These are phyloP conservation scores for Coemansia sp. DNA, from an alignment of 192 early-diverging fungal genomes.

Conservation along the genomic window DNA sequence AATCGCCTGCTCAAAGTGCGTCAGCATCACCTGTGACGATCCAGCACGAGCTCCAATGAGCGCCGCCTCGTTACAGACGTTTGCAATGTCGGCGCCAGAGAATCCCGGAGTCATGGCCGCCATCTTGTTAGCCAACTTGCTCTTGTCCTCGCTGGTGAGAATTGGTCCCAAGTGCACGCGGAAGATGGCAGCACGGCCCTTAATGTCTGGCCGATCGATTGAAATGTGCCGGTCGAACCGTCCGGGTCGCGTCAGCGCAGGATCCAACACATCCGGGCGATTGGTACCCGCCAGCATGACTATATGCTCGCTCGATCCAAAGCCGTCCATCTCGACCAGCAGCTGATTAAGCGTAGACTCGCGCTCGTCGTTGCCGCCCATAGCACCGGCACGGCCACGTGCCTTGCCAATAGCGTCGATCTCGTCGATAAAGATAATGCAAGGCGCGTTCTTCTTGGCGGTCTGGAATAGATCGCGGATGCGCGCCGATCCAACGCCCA, in stretches of 20 bases:
- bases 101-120: constrained; percentile 98
- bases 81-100: constrained; percentile 96
- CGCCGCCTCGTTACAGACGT: constrained; percentile 99
- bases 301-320: constrained; percentile 64
- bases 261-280: constrained; percentile 94
- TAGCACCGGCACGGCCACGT: constrained; percentile 78
- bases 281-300: constrained; percentile 99
- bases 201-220: constrained; percentile 96
- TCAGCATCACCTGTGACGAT: constrained; percentile 75
- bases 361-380: constrained; percentile 97
- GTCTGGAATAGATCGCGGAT: constrained; percentile 96
- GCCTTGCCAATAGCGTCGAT: constrained; percentile 99
- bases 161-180: constrained; percentile 94
- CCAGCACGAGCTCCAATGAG: constrained; percentile 90
- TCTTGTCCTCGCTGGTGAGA: constrained; percentile 81
- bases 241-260: constrained; percentile 94
- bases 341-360: constrained; percentile 97
- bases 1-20: constrained; percentile 96
- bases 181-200: constrained; percentile 95
- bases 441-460: constrained; percentile 96
- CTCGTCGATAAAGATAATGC: constrained; percentile 99
- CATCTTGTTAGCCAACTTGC: constrained; percentile 78
- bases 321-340: constrained; percentile 99
- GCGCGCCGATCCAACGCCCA: constrained; percentile 91
- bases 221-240: constrained; percentile 98